Base-by-base conservation (phyloP, 768 basidiomycete genomes). In the Collybia sp. region DNA sequence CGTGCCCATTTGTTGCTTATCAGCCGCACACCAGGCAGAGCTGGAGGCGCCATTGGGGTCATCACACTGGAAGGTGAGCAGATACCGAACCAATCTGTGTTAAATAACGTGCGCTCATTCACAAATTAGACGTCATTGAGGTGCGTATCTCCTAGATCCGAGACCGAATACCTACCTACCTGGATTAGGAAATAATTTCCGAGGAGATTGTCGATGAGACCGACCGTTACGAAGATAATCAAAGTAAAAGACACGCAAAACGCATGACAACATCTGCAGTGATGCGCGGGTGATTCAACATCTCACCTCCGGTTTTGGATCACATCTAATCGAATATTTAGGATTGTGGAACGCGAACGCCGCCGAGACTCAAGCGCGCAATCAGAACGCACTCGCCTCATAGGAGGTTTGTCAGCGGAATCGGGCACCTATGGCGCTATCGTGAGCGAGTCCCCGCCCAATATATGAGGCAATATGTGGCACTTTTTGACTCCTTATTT, bases 171-270 rank as follows among this genome's bases (percentile, higher is more conserved):
- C 32, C 11, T 38, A 18, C 9, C 30, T 35, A 12, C 17, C n/a
- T n/a, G 13, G 12, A 44, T 49, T 65, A 90, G 77, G 93, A 95
- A 75, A 96, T 98, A 51, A 90, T 97, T 15, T 85, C 88, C 0
- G 93, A 96, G 66, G 94, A 96, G 61, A 95, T 96, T 44, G 87
- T 95, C 25, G 93, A 95, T 57, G 93, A 96, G 65, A 95, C 93
- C 2, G 93, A 96, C 65, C 76, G 83, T 19, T 94, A 87, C 54
- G 83, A 89, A 53, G 89, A 92, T 54, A 96, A 95, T 58, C 82
- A 82, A 40, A 83, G 81, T 43, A 93, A 93, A 59, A 76, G 75
- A 48, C 69, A 73, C 6, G 93, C 88, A 0, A 82, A 76, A 51
- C 73, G 93, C 12, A 63, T 76, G 48, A 85, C 83, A 11, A 90